Base-by-base conservation (phyloP, 495 filamentous ascomycete species). In the Penicillium dipodomyicola region DNA sequence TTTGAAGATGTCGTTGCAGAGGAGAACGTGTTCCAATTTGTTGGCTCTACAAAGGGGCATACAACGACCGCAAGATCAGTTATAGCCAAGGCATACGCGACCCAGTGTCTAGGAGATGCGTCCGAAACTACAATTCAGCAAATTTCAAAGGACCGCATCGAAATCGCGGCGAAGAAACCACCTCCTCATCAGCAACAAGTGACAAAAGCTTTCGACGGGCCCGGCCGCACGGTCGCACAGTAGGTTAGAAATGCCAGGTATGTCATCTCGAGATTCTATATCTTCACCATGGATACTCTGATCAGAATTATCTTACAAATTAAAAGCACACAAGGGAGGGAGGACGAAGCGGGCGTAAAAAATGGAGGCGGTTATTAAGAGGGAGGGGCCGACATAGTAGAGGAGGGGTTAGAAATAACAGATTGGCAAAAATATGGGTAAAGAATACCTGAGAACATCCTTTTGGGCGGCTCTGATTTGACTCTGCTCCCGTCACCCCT, bases 1-100 rank as follows among this genome's bases (percentile, higher is more conserved):
- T 49, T 49, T 30, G 27, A 23, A 3, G 46, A 49, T 9, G 9
- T 49, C 19, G 46, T 49, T 30, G 27, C 27, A 49, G 46, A 49
- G 25, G 14, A 49, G 9, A 6, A 49, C 33, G 15, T 19, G 5
- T 49, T 49, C 25, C 46, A 49, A 32, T 49, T 49, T 30, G 19
- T 49, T 49, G 27, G 46, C 25, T 33, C 46, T 29, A 33, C 27
- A 49, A 49, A 49, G 10, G 25, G 20, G 25, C 15, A 49, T 49
- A 19, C 19, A 27, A 49, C 27, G 19, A 49, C n/a, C 32, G 46
- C 27, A 17, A 23, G 14, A 49, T 49, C 46, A 30, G 25, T 49
- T 20, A 49, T 19, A 49, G 22, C 46, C 15, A 49, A 49, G 25
- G 32, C 6, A 32, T 29, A 49, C 19, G 27, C 46, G 10, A 27